These are phyloP conservation scores for Knufia petricola DNA, from an alignment of 2,329 filamentous ascomycete genomes.

Conservation along the genomic window DNA sequence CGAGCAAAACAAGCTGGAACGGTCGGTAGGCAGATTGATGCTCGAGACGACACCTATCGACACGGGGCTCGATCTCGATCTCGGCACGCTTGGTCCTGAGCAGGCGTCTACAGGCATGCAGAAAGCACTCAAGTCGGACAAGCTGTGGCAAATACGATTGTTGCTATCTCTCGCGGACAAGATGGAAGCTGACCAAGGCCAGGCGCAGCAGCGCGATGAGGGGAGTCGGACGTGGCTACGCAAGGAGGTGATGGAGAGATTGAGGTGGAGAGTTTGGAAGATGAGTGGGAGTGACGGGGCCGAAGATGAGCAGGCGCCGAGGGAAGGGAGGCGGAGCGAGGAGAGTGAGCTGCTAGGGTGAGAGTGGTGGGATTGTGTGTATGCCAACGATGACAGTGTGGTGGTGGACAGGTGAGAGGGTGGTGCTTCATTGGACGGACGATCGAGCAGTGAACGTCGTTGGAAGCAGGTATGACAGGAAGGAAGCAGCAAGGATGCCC, in stretches of 20 bases:
- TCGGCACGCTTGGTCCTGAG: constrained; percentile 24
- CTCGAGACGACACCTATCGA: constrained; percentile 21
- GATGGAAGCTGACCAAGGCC: constrained; percentile 26
- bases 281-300: constrained; percentile 14
- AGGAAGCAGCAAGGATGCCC: too few relatives aligned
- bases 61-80: constrained; percentile 25
- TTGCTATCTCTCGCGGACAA: constrained; percentile 59
- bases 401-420: too few relatives aligned
- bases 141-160: constrained; percentile 52
- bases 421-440: too few relatives aligned
- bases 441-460: too few relatives aligned
- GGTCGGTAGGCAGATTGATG: constrained; percentile 44
- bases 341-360: neutral
- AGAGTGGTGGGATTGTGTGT: too few relatives aligned
- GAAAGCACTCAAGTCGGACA: constrained; percentile 33
- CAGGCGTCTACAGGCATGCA: constrained; percentile 28
- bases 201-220: constrained; percentile 30
- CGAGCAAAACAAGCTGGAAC: too few relatives aligned
- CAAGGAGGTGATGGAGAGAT: constrained; percentile 45
- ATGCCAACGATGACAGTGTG: too few relatives aligned
- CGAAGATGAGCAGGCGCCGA: neutral
- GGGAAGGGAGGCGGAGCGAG: neutral
- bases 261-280: constrained; percentile 45
- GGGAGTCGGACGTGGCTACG: constrained; percentile 40
- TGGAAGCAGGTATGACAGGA: too few relatives aligned